Base-by-base conservation (phyloP, 2,329 filamentous ascomycete species). In the Chaetomiaceae sp. region DNA sequence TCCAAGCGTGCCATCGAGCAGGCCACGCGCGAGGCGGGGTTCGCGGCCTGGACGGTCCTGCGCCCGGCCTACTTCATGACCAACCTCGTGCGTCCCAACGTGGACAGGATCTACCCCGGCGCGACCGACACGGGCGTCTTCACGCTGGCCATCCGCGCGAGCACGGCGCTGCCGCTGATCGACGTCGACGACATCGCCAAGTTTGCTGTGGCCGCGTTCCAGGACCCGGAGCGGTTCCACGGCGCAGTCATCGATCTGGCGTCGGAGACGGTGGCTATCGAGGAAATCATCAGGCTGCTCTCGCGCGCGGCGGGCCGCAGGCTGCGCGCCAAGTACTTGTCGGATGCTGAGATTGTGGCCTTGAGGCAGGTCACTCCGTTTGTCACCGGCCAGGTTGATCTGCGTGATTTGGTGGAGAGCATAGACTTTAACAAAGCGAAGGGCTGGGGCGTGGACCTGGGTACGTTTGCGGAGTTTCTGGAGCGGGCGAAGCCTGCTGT, bases 31-130 rank as follows among this genome's bases (percentile, higher is more conserved):
- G 45, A 54, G 11, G 56, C 60, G 1, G 65, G 65, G 2, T 69
- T 74, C 46, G 49, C 65, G 11, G 50, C 57, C 6, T 76, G 69
- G 67, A 75, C 73, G 0, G 66, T 78, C 20, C 56, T 79, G 3
- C 69, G 72, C 2, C 72, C 72, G 0, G 71, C 68, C 1, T 68
- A 65, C 52, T 77, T 79, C 62, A 73, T 75, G 67, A 24, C 66
- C 14, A 78, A 78, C 53, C 71, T 71, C 50, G 38, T 75, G 6
- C 49, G 59, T 4, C 73, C 73, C 3, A 59, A 68, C 8, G 65
- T 67, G 2, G 45, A 38, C 8, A 63, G 68, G 3, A 11, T 49
- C 59, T 72, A 68, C 47, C 61, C 64, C 0, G 66, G 64, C 0
- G 58, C 75, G 9, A 55, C 60, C 2, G 60, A 64, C 4, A 59